These are phyloP conservation scores for Avena sativa DNA, from an alignment of 176 grass and related monocot species.

Conservation along the genomic window DNA sequence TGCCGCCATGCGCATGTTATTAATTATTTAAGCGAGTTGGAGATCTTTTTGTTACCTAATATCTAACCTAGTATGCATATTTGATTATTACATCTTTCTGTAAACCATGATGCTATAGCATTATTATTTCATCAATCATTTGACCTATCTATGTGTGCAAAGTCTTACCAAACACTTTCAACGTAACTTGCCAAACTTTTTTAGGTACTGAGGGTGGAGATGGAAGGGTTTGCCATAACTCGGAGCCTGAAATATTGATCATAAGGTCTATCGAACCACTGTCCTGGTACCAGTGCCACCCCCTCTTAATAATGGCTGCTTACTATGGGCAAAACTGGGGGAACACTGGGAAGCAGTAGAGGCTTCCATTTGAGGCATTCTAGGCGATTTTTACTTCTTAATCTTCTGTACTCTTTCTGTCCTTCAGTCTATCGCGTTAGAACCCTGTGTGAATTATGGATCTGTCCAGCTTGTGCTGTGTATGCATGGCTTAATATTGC, in stretches of 20 bases:
- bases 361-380: slow-evolving; percentile 27
- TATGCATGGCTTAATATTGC: slow-evolving; percentile 40
- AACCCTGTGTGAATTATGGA: slow-evolving; percentile 32
- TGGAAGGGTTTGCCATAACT: slow-evolving; percentile 34
- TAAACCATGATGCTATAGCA: slow-evolving; percentile 29
- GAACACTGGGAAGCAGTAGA: neutral
- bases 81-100: slow-evolving; percentile 29
- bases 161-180: slow-evolving; percentile 40
- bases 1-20: slow-evolving; percentile 12
- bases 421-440: slow-evolving; percentile 33
- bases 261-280: slow-evolving; percentile 29
- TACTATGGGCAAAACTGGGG: slow-evolving; percentile 11
- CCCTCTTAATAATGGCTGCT: slow-evolving; percentile 36
- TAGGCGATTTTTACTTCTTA: slow-evolving; percentile 13
- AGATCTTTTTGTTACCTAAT: slow-evolving; percentile 10
- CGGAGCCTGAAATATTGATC: slow-evolving; percentile 27
- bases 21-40: slow-evolving; percentile 26
- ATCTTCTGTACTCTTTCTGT: slow-evolving; percentile 36
- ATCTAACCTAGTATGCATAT: neutral
- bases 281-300: slow-evolving; percentile 42
- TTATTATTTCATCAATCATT: neutral
- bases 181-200: slow-evolving; percentile 38
- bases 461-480: slow-evolving; percentile 9
- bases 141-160: slow-evolving; percentile 19
- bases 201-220: slow-evolving; percentile 45